Base-by-base conservation (phyloP, 2,329 filamentous ascomycete genomes). In the Neonectria neomacrospora region DNA sequence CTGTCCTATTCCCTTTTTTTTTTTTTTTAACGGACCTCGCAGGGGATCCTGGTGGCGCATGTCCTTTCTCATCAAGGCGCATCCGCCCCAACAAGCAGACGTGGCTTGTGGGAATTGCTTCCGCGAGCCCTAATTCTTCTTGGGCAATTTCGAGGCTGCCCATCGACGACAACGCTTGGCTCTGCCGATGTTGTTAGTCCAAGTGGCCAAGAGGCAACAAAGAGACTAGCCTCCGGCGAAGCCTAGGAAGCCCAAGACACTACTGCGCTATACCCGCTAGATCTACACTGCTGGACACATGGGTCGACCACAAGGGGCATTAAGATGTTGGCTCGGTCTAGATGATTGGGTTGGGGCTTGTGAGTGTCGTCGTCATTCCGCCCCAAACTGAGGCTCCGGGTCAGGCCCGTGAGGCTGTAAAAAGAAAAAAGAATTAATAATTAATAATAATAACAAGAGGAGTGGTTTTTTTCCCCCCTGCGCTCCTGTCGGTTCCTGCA, bases 401-500 rank as follows among this genome's bases (percentile, higher is more conserved):
- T 30, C 41, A 37, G 23, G 42, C 47, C 54, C 23, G 34, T 42
- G 44, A 37, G 30, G 42, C 47, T n/a, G 14, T 18, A 14, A 6
- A 28, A 55, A 50, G 42, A 14, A 22, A n/a, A n/a, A n/a, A n/a
- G n/a, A n/a, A n/a, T n/a, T n/a, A n/a, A n/a, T n/a, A n/a, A n/a
- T n/a, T n/a, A n/a, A n/a, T n/a, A n/a, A n/a, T n/a, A n/a, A n/a
- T n/a, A n/a, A n/a, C n/a, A n/a, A n/a, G n/a, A n/a, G 34, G 23
- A 48, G 48, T 54, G 59, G 41, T 50, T 58, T 50, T 50, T 58
- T 47, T n/a, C n/a, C n/a, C n/a, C 20, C 28, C 28, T 54, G n/a
- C 54, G 48, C 60, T 54, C 48, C 47, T 58, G 54, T 63, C 51
- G 55, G 63, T 63, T 67, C 59, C 66, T 72, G 66, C 63, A 67